Base-by-base conservation (phyloP, 176 grass and related monocot genomes). In the Eleusine coracana region DNA sequence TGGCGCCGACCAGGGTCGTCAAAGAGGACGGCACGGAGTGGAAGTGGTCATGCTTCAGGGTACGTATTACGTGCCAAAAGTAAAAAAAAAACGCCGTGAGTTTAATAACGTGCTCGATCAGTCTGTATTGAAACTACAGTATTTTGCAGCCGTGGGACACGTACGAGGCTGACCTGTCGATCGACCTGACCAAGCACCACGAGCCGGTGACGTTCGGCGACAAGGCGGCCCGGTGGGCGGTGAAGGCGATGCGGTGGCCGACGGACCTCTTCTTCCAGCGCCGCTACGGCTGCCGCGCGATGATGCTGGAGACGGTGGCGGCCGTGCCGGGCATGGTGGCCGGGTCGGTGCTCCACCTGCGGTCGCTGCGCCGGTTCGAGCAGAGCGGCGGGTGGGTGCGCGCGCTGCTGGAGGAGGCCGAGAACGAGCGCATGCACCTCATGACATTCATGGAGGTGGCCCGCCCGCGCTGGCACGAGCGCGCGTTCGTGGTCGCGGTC, bases 351-450 rank as follows among this genome's bases (percentile, higher is more conserved):
- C 56, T 59, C 56, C 56, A 59, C 56, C 56, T 59, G 1, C 56
- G 56, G 1, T 59, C 56, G 56, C 56, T 59, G 6, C 56, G 56
- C 15, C 56, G 56, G 21, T 59, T 59, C 21, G 56, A 59, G 56
- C 56, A 59, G 21, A 59, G 56, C 56, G 56, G 56, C 56, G 56
- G 56, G 6, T 59, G 56, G 56, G 6, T 59, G 21, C 56, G 56
- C 56, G 20, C 56, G 56, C 56, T 59, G 56, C 56, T 59, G 21
- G 56, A 59, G 56, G 56, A 59, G 56, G 56, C 56, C 58, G 58
- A 60, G 58, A 60, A 60, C 21, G 58, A 60, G 58, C 58, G 58
- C 58, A 60, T 60, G 58, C 58, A 60, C 58, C 58, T 60, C 58
- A 60, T 60, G 58, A 60, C 58, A 8, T 60, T 60, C 58, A 60